A percentile compares a stretch with the other conserved stretches of the same genome.
phyloP scores from a whole-genome alignment of 441 rosid species.

The Monsonia emarginata region DNA sequence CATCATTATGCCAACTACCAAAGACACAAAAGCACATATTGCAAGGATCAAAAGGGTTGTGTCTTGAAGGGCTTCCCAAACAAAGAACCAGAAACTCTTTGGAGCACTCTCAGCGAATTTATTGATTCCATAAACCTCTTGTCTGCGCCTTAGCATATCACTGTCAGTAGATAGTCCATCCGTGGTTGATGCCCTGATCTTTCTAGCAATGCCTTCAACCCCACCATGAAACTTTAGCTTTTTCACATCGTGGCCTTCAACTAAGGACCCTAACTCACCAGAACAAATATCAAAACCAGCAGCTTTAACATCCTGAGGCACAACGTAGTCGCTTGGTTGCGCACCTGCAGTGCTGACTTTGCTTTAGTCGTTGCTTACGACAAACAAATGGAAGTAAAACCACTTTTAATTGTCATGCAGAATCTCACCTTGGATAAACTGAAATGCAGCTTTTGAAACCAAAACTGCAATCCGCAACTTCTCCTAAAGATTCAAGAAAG shows the following conservation, averaged over 20 bases:
- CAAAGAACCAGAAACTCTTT: background rate
- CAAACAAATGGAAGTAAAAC: background rate
- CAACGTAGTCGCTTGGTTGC: background rate
- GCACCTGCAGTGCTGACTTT: background rate
- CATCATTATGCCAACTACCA: conserved; percentile 1
- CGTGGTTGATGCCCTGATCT: background rate
- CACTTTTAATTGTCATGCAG: background rate
- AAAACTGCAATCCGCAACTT: conserved; percentile 71
- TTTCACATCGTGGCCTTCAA: background rate
- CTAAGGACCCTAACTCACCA: conserved; percentile 1
- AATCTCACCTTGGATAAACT: conserved; percentile 52
- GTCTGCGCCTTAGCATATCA: background rate
- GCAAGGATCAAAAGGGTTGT: conserved; percentile 1
- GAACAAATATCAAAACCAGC: background rate
- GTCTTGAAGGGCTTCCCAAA: background rate
- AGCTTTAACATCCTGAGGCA: background rate
- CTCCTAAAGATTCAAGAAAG: conserved; percentile 36
- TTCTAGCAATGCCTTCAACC: background rate
- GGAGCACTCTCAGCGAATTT: background rate
- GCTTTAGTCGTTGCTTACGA: background rate
- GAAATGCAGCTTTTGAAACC: conserved; percentile 84
- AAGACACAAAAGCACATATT: background rate
- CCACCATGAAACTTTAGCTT: background rate
- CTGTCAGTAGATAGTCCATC: background rate
- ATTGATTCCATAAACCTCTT: background rate